These are phyloP conservation scores for Talaromyces sp. DNA, from an alignment of 2,329 filamentous ascomycete species.

Conservation along the genomic window DNA sequence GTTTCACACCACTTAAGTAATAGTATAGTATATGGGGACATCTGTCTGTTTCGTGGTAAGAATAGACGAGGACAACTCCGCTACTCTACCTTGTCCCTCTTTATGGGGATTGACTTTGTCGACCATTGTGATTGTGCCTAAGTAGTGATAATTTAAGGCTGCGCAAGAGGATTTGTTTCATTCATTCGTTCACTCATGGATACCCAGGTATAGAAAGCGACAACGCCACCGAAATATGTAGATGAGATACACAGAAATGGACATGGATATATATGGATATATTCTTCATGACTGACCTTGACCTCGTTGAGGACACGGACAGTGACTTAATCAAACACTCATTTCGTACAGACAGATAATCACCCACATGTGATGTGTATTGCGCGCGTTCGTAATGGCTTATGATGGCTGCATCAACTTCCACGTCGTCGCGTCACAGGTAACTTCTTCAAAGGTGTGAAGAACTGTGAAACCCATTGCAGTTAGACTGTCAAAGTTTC, in stretches of 20 bases:
- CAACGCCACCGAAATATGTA: background rate
- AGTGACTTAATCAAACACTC: background rate
- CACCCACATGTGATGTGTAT: background rate
- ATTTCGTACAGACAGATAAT: background rate
- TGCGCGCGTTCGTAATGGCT: background rate
- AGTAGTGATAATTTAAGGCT: background rate
- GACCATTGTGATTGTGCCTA: no score
- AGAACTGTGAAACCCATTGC: constrained; percentile 77
- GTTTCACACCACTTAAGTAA: no score
- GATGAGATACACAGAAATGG: background rate
- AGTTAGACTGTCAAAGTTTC: constrained; percentile 67
- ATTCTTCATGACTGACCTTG: background rate
- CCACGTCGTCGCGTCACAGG: constrained; percentile 63
- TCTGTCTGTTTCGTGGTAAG: no score
- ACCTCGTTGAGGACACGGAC: background rate
- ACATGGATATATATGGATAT: background rate
- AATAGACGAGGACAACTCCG: no score
- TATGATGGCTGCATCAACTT: constrained; percentile 48
- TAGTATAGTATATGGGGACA: no score
- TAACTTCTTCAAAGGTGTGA: constrained; percentile 79
- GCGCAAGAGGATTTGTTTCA: background rate
- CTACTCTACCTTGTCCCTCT: no score
- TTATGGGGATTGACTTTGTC: no score
- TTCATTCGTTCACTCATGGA: constrained; percentile 5
- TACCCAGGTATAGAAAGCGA: background rate